These are phyloP conservation scores for Neurospora sp. DNA, from an alignment of 495 filamentous ascomycete species.

Conservation along the genomic window DNA sequence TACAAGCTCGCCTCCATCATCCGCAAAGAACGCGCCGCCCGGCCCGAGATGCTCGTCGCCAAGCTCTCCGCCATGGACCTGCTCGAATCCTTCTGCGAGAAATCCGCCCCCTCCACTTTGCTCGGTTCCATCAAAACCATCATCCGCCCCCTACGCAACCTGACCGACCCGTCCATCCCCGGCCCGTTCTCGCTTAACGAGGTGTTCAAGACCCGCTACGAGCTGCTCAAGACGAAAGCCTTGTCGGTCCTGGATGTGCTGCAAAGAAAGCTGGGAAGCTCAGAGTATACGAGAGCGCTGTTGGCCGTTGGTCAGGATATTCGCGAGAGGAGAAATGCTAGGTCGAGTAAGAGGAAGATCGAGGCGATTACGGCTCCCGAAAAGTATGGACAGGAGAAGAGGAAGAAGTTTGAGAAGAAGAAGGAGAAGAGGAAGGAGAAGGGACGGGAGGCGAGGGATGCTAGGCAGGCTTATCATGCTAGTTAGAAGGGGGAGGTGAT, in stretches of 20 bases:
- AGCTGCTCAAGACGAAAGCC: slow-evolving; percentile 54
- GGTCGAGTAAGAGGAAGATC: slow-evolving; percentile 74
- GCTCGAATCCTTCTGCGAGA: slow-evolving; percentile 49
- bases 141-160: slow-evolving; percentile 69
- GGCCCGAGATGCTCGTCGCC: slow-evolving; percentile 48
- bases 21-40: slow-evolving; percentile 62
- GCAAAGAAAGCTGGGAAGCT: slow-evolving; percentile 76
- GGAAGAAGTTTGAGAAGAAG: slow-evolving; percentile 75
- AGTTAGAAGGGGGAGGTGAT: background rate
- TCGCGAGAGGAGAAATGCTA: slow-evolving; percentile 54
- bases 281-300: slow-evolving; percentile 60
- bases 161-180: slow-evolving; percentile 70
- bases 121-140: slow-evolving; percentile 50
- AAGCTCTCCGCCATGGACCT: slow-evolving; percentile 71
- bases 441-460: slow-evolving; percentile 54
- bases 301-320: slow-evolving; percentile 57
- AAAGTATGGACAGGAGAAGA: slow-evolving; percentile 66
- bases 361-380: slow-evolving; percentile 77
- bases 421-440: slow-evolving; percentile 72
- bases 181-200: slow-evolving; percentile 55
- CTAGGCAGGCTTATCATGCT: slow-evolving; percentile 32
- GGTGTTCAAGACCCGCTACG: slow-evolving; percentile 55
- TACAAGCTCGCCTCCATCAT: slow-evolving; percentile 64
- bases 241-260: slow-evolving; percentile 63
- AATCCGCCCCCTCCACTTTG: slow-evolving; percentile 47